Evolutionary conservation across 495 filamentous ascomycete genomes (phyloP).

Genomic region (Entonaema liquescens): DNA sequence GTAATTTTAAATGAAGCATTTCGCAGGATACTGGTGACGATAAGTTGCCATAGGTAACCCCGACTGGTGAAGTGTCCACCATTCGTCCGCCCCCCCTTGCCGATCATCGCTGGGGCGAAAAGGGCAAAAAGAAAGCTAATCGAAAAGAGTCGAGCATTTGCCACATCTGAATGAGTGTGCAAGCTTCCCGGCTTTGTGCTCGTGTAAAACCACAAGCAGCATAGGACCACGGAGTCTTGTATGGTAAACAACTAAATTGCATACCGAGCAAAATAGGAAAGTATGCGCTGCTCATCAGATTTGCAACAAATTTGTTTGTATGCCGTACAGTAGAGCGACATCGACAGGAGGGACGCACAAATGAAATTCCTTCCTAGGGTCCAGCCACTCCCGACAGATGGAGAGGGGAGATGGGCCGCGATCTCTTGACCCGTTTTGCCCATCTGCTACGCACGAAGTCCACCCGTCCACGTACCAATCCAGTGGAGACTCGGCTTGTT

Average conservation of each 20-base stretch:
- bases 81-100: conserved; percentile 13
- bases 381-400: conserved; percentile 19
- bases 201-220: background rate
- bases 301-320: conserved; percentile 9
- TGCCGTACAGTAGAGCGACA: conserved; percentile 6
- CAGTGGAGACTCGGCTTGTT: conserved; percentile 34
- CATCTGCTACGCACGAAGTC: conserved; percentile 22
- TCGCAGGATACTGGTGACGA: conserved; percentile 6
- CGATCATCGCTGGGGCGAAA: conserved; percentile 15
- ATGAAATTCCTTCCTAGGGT: conserved; percentile 27
- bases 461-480: conserved; percentile 21
- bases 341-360: conserved; percentile 18
- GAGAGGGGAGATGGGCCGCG: conserved; percentile 12
- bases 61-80: background rate
- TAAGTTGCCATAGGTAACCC: conserved; percentile 15
- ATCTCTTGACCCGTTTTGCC: conserved; percentile 18
- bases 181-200: background rate
- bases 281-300: background rate
- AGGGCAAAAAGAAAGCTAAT: conserved; percentile 2
- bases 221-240: background rate
- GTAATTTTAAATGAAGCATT: conserved; percentile 15
- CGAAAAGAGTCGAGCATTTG: conserved; percentile 18
- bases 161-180: conserved; percentile 8
- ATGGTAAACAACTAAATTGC: background rate
- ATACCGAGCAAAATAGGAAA: background rate